A percentile compares a stretch with the other conserved stretches of the same genome.
These are phyloP conservation scores for Stephania cephalantha DNA, from an alignment of 164 flowering plant species.

Conservation along the genomic window DNA sequence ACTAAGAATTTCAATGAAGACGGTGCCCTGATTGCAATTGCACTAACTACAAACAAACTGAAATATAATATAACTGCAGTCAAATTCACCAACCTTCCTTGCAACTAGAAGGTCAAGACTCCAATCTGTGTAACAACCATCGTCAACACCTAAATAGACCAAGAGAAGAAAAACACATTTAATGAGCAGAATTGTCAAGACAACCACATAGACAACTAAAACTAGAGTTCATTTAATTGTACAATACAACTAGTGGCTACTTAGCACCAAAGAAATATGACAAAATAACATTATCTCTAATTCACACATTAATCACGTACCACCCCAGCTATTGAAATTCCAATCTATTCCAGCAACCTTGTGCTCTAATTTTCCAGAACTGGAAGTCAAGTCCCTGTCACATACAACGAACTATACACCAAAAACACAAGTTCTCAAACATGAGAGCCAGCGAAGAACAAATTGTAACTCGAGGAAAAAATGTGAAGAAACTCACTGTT, in stretches of 20 bases:
- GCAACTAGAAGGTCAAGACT: constrained; percentile 77
- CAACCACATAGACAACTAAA: neutral
- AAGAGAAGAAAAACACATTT: neutral
- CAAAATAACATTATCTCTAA: neutral
- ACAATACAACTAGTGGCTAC: neutral
- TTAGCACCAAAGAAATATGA: neutral
- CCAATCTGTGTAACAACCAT: constrained; percentile 90
- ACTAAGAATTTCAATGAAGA: neutral
- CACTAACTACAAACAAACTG: neutral
- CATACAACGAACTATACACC: constrained; percentile 55
- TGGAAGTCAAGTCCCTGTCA: constrained; percentile 25
- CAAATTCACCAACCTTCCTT: constrained; percentile 51
- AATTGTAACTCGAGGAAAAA: neutral
- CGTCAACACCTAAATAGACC: constrained; percentile 52
- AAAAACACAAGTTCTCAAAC: constrained; percentile 9
- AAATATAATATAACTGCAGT: neutral
- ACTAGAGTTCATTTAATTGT: neutral
- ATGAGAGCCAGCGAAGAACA: constrained; percentile 2
- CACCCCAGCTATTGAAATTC: constrained; percentile 93
- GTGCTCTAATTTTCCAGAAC: constrained; percentile 17
- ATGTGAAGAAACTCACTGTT: constrained; percentile 52
- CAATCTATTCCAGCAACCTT: constrained; percentile 88
- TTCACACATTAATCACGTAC: constrained; percentile 29
- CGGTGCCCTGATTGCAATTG: neutral
- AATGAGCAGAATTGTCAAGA: neutral